Evolutionary conservation across 257 asterid genomes (phyloP).

Genomic region (Gynochthodes officinalis): DNA sequence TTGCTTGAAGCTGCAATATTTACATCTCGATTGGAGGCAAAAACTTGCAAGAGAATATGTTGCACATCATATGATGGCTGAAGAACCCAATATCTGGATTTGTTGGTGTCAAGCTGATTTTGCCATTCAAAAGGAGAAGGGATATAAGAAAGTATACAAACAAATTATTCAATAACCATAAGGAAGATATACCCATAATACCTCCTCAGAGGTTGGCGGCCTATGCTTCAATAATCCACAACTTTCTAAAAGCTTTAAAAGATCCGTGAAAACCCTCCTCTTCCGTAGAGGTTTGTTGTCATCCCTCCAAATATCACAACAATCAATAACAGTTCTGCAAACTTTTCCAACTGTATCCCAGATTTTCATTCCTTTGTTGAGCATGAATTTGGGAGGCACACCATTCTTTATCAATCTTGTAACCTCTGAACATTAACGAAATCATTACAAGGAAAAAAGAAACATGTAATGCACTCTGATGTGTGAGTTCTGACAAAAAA

Average conservation of each 20-base stretch:
- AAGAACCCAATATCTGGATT: slow-evolving; percentile 62
- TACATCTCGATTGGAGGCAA: slow-evolving; percentile 28
- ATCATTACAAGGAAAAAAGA: slow-evolving; percentile 10
- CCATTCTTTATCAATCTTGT: slow-evolving; percentile 29
- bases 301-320: slow-evolving; percentile 69
- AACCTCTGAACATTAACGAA: slow-evolving; percentile 41
- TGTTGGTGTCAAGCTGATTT: slow-evolving; percentile 32
- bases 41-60: slow-evolving; percentile 51
- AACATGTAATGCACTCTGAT: not conserved
- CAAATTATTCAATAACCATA: not conserved
- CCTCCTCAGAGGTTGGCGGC: slow-evolving; percentile 46
- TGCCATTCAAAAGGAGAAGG: slow-evolving; percentile 16
- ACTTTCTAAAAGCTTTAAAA: slow-evolving; percentile 63
- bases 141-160: slow-evolving; percentile 1
- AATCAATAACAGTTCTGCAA: slow-evolving; percentile 43
- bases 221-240: slow-evolving; percentile 79
- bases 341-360: slow-evolving; percentile 48
- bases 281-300: slow-evolving; percentile 54
- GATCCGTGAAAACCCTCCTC: slow-evolving; percentile 66
- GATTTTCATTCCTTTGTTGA: slow-evolving; percentile 37
- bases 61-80: slow-evolving; percentile 80
- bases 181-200: slow-evolving; percentile 24
- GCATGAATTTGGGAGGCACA: slow-evolving; percentile 37
- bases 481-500: slow-evolving; percentile 1
- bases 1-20: slow-evolving; percentile 21